These are phyloP conservation scores for Lepidopterella palustris DNA, from an alignment of 495 filamentous ascomycete genomes.

Conservation along the genomic window DNA sequence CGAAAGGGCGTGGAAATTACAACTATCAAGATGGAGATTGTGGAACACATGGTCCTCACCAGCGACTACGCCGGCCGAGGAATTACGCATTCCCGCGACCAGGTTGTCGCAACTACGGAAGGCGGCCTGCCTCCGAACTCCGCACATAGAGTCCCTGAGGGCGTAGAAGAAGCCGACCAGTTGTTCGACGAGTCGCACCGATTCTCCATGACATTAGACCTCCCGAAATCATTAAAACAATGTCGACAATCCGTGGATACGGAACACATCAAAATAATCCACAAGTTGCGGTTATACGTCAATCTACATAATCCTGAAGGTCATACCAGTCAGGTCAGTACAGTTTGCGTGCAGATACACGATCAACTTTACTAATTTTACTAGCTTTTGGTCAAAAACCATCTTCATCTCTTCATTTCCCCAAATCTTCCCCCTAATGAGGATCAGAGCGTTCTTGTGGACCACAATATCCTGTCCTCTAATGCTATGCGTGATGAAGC, in stretches of 20 bases:
- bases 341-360: neutral
- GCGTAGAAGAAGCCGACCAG: conserved; percentile 52
- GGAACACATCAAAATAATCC: conserved; percentile 75
- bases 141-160: conserved; percentile 39
- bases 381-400: conserved; percentile 65
- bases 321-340: conserved; percentile 63
- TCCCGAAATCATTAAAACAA: conserved; percentile 68
- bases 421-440: conserved; percentile 80
- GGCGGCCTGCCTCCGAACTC: conserved; percentile 42
- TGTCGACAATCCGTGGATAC: conserved; percentile 85
- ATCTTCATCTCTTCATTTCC: conserved; percentile 90
- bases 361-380: neutral
- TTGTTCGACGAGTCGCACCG: conserved; percentile 70
- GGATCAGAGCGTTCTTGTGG: conserved; percentile 60
- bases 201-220: conserved; percentile 57
- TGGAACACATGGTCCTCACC: conserved; percentile 50
- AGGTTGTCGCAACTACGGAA: conserved; percentile 29
- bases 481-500: conserved; percentile 35
- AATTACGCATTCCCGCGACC: conserved; percentile 16
- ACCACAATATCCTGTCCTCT: conserved; percentile 37
- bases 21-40: conserved; percentile 62
- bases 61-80: conserved; percentile 32
- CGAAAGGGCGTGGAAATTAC: conserved; percentile 82
- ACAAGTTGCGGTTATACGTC: conserved; percentile 80
- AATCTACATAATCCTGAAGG: conserved; percentile 90